These are phyloP conservation scores for Hondaea fermentalgiana DNA, from an alignment of 108 stramenopile genomes.

Conservation along the genomic window DNA sequence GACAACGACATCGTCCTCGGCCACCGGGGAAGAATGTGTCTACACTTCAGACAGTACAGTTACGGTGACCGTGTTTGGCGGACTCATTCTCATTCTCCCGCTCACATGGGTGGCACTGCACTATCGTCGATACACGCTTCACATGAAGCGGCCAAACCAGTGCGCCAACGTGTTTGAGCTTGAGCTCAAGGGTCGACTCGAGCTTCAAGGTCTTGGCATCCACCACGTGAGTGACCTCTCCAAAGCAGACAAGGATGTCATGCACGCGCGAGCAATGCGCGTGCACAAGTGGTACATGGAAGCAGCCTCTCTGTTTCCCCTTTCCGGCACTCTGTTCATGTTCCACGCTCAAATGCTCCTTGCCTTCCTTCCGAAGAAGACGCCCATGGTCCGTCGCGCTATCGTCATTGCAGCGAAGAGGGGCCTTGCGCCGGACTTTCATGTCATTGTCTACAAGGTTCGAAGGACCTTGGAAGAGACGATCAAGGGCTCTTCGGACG, in stretches of 20 bases:
- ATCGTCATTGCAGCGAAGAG: not conserved
- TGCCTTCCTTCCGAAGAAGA: not conserved
- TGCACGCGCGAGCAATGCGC: not conserved
- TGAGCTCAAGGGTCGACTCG: not conserved
- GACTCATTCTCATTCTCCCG: not conserved
- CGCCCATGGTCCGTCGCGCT: not conserved
- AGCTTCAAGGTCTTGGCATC: not conserved
- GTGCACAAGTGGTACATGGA: slow-evolving; percentile 10
- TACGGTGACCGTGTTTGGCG: not conserved
- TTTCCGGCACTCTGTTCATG: not conserved
- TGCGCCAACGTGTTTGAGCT: not conserved
- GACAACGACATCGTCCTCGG: not conserved
- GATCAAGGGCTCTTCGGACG: not conserved
- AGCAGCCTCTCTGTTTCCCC: not conserved
- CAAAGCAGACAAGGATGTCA: not conserved
- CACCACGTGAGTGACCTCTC: not conserved
- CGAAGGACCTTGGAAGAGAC: not conserved
- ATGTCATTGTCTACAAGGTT: not conserved
- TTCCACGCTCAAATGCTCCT: not conserved
- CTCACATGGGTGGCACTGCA: not conserved
- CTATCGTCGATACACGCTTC: not conserved
- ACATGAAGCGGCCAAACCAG: not conserved
- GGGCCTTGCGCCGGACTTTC: not conserved
- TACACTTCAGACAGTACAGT: not conserved
- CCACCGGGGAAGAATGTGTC: not conserved